Percentiles rank a stretch among this genome's conserved stretches.
These are phyloP conservation scores for Discostella pseudostelligera DNA, from an alignment of 108 stramenopile species.

Conservation along the genomic window DNA sequence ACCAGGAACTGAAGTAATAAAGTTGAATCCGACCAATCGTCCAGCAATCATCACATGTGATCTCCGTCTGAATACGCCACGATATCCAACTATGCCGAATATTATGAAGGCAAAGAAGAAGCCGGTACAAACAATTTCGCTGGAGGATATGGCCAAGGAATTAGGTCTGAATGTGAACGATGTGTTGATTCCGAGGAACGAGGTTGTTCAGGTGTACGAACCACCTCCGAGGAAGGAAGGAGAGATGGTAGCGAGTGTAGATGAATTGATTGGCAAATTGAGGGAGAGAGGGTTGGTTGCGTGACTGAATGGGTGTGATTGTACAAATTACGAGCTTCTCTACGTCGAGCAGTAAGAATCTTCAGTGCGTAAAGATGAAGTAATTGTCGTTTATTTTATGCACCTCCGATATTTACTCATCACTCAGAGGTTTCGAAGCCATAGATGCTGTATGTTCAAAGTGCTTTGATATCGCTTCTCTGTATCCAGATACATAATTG, in stretches of 20 bases:
- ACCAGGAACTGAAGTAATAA: slow-evolving; percentile 77
- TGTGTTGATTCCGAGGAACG: slow-evolving; percentile 57
- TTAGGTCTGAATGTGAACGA: slow-evolving; percentile 88
- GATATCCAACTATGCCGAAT: slow-evolving; percentile 98
- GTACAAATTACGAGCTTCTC: no score
- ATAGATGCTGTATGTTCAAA: slow-evolving; percentile 32
- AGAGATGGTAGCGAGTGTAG: slow-evolving; percentile 90
- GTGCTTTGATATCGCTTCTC: slow-evolving; percentile 43
- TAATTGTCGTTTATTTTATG: no score
- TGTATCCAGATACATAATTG: slow-evolving; percentile 42
- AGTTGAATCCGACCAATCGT: slow-evolving; percentile 44
- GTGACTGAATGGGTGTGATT: not conserved
- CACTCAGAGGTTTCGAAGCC: no score
- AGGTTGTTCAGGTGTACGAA: slow-evolving; percentile 89
- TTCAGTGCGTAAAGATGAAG: not conserved
- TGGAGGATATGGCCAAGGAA: slow-evolving; percentile 67
- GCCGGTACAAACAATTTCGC: slow-evolving; percentile 79
- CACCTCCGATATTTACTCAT: no score
- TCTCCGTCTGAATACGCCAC: slow-evolving; percentile 97
- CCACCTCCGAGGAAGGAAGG: slow-evolving; percentile 95
- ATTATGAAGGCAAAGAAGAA: slow-evolving; percentile 99
- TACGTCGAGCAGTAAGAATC: not conserved
- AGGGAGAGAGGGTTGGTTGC: slow-evolving; percentile 69
- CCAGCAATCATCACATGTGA: slow-evolving; percentile 98
- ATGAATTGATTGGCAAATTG: slow-evolving; percentile 92